Evolutionary conservation across 768 basidiomycete species (phyloP), one percentile per base, ranked within the genome.

Genomic region (Leucocoprinus sp.): DNA sequence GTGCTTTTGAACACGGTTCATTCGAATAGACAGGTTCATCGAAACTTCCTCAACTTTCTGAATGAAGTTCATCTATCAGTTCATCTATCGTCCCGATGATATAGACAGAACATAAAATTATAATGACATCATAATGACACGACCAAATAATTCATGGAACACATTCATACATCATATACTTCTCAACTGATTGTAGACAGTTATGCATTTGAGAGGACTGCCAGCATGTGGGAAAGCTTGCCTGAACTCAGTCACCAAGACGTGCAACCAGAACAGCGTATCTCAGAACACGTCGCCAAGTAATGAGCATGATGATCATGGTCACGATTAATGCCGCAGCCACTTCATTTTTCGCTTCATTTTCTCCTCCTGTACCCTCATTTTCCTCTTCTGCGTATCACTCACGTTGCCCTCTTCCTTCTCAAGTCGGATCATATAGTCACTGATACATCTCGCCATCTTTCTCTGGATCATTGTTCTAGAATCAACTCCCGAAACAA

Each of bases 361-460:
- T 52, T 70, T 69, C 52, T 68, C 68, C 56, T 71, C 67, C 51
- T 56, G 44, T 19, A 65, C 47, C 45, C 59, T 55, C 51, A 64
- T 65, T 60, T 87, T 89, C 65, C 75, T 84, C 55, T 75, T 68
- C 64, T 88, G 85, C 21, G 84, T 88, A 41, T 70, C 64, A 55
- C 86, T 88, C 39, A 88, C 59, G 40, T 72, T 73, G 18, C 62
- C 70, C 28, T 82, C 81, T 54, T 81, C 78, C 49, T 57, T 60
- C 38, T 65, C 69, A 22, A 65, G 66, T 19, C 59, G 62, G 22
- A 38, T 54, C 50, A 80, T 51, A 57, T 80, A 73, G 22, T 64
- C 64, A 40, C 78, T 78, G 42, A 89, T 83, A 59, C 80, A 80
- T 15, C 57, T 61, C 56, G 84, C 85, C 84, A 89, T 90, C 57